Evolutionary conservation across 23 red algal genomes (phyloP), one percentile per base, ranked within the genome.

Genomic region (Agarophyton chilense): DNA sequence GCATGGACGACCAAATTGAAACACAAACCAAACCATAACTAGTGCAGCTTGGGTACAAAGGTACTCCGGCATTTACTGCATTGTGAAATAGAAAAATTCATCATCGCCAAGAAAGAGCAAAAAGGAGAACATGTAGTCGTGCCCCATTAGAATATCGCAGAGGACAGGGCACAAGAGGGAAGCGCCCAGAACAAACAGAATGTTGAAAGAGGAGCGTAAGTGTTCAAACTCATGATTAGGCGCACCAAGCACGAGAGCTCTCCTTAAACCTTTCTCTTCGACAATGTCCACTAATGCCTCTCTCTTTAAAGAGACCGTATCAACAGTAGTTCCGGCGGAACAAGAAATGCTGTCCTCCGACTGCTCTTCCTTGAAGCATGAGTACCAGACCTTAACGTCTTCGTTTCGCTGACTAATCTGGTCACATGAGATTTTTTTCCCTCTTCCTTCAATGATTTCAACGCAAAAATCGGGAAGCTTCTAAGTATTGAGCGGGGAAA

Each of bases 401-500:
- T 83, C 79, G 17, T 47, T 40, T 41, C 56, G 1, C 79, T 66
- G 26, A 17, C 11, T 22, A 3, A 10, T 34, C 34, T 66, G 7
- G 17, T 60, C 79, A 67, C 24, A 26, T 66, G 31, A 60, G 28
- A 62, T 62, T 9, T 0, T 31, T 33, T 54, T 83, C 53, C 17
- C 57, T 28, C 53, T 21, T n/a, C n/a, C 12, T 46, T 31, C 53
- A 4, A 25, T 7, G 7, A 24, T 83, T 18, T 83, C 34, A 12
- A 83, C 58, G 38, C 79, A 83, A 3, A 34, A 66, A 33, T 66
- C 33, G 29, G 26, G 26, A n/a, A n/a, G n/a, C n/a, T n/a, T n/a
- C n/a, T n/a, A n/a, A n/a, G n/a, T n/a, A n/a, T n/a, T n/a, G n/a
- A n/a, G n/a, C n/a, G n/a, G n/a, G n/a, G n/a, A n/a, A n/a, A n/a